Conservation (phyloP, 2,329 filamentous ascomycete species). For the Cladorrhinum sp. region DNA sequence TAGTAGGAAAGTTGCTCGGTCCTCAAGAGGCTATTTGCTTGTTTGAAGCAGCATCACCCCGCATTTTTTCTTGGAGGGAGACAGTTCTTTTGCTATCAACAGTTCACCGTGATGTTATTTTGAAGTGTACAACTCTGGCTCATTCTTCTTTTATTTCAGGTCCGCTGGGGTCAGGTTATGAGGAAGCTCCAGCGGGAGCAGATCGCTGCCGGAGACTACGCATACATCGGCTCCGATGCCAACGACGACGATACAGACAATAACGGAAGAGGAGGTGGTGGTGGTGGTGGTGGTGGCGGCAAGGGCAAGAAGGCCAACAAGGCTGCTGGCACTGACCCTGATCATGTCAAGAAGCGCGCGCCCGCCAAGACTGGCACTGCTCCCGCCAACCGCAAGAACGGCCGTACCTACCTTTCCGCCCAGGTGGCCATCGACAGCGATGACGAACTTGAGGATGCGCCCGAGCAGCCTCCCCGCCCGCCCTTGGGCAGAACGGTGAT, state of each 20-base stretch:
- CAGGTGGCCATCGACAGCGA: constrained; percentile 8
- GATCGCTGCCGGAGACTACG: not conserved
- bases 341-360: constrained; percentile 18
- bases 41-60: no score
- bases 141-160: no score
- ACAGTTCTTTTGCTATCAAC: no score
- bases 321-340: not conserved
- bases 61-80: no score
- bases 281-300: not conserved
- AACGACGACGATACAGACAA: not conserved
- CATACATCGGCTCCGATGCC: not conserved
- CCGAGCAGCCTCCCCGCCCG: not conserved
- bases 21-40: no score
- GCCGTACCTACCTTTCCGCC: not conserved
- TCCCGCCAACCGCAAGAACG: not conserved
- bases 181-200: constrained; percentile 41
- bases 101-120: not conserved
- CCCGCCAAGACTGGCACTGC: no score
- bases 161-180: constrained; percentile 50
- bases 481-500: not conserved
- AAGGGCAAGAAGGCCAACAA: not conserved
- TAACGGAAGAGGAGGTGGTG: no score
- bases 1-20: no score
- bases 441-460: constrained; percentile 6
- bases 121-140: no score